These are phyloP conservation scores for Oemleria cerasiformis DNA, from an alignment of 306 rosid genomes.

Conservation along the genomic window DNA sequence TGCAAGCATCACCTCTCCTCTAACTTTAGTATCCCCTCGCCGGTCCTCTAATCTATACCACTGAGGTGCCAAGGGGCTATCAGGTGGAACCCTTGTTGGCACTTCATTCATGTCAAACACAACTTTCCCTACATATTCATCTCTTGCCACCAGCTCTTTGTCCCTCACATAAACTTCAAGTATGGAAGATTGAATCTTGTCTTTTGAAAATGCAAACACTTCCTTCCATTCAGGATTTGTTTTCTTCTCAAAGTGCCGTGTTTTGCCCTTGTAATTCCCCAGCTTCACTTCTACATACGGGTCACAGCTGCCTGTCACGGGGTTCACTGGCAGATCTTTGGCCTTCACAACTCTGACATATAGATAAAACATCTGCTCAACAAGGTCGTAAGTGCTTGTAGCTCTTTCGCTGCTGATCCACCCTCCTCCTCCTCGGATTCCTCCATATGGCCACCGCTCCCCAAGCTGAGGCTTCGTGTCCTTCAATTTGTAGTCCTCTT, in stretches of 20 bases:
- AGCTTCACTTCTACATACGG: conserved; percentile 77
- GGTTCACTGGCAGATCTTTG: conserved; percentile 63
- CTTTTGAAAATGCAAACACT: conserved; percentile 81
- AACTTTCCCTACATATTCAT: conserved; percentile 64
- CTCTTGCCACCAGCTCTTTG: conserved; percentile 58
- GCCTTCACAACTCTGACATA: conserved; percentile 79
- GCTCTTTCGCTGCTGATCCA: conserved; percentile 78
- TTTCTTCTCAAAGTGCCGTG: conserved; percentile 69
- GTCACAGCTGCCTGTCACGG: conserved; percentile 50
- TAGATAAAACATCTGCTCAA: conserved; percentile 78
- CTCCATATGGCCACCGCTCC: conserved; percentile 88
- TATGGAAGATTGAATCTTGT: conserved; percentile 60
- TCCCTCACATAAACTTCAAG: conserved; percentile 63
- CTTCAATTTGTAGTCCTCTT: conserved; percentile 67
- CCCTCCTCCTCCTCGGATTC: conserved; percentile 66
- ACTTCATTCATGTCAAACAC: conserved; percentile 77
- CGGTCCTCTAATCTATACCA: conserved; percentile 66
- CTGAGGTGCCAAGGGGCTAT: conserved; percentile 84
- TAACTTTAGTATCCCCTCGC: conserved; percentile 40
- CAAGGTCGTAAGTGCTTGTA: conserved; percentile 79
- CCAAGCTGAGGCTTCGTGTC: conserved; percentile 78
- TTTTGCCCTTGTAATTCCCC: conserved; percentile 74
- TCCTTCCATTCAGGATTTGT: conserved; percentile 73
- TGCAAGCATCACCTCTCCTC: conserved; percentile 76
- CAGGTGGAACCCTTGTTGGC: conserved; percentile 84